Evolutionary conservation across 345 rosid genomes (phyloP), one percentile per base, ranked within the genome.

Genomic region (Isatis tinctoria): DNA sequence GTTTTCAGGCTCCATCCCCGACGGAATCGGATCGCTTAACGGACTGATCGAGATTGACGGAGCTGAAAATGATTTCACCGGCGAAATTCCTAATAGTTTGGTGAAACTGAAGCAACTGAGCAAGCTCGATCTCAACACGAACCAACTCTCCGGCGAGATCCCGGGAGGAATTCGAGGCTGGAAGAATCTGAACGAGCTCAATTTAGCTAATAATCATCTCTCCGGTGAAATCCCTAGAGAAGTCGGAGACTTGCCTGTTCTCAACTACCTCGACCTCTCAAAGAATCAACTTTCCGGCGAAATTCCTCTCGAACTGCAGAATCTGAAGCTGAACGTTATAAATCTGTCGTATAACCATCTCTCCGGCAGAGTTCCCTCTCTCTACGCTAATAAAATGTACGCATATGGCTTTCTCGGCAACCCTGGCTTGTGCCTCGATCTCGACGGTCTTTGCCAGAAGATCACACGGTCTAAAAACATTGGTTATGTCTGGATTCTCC

Each of bases 211-310:
- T 74, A 91, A 90, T 52, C 74, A 70, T 72, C 70, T 90, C 35
- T 87, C 96, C 27, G 96, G 97, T 32, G 27, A 72, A 33, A 90
- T 95, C 54, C 91, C 97, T 5, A 37, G 35, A 49, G 91, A 86
- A 37, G 79, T 92, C 1, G 96, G 97, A 48, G 74, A 61, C 67
- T 82, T 95, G 80, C 81, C 84, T 0, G 92, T 85, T 71, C 92
- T 95, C 20, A 95, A 91, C 73, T 91, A 91, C 75, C 97, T 95
- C 24, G 97, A 95, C 76, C 96, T 95, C 28, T 91, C 99, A 0
- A 79, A 75, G 37, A 95, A 95, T 78, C 40, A 36, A 3, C 82
- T 95, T 44, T 82, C 92, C 2, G 99, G 97, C 49, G 79, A 74
- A 16, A 81, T 95, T 62, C 97, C 99, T 4, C 1, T 44, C 3